Base-by-base conservation (phyloP, 345 rosid genomes). In the Brassica rapa region DNA sequence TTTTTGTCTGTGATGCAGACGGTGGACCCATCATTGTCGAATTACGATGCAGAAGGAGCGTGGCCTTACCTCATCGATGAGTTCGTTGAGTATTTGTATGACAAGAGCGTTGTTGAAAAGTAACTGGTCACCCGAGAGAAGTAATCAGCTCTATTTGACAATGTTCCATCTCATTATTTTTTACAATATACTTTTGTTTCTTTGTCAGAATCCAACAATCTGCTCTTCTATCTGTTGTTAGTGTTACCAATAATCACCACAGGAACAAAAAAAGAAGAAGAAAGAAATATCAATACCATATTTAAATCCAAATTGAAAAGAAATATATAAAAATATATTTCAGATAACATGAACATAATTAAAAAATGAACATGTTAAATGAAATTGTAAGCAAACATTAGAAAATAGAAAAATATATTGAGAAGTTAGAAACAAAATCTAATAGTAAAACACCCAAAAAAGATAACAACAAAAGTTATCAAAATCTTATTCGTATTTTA, bases 11-110 rank as follows among this genome's bases (percentile, higher is more conserved):
- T 76, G 56, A 59, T 64, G 74, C 90, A 93, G 99, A 86, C 64
- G 0, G 92, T 91, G 76, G 96, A 91, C 49, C 86, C 89, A 1
- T 53, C 62, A n/a, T 81, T 95, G 53, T 85, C 93, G n/a, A 93
- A 90, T 75, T 95, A 95, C 62, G 96, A 90, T 41, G 88, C 94
- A 0, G 98, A 95, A 85, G 97, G 98, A 70, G 99, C 97, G 8
- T 95, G 99, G 99, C 98, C 99, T 0, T 93, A 93, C 81, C 96
- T 95, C 62, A 91, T 91, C 1, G 99, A 95, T 75, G 99, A 95
- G 77, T 95, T 95, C 23, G 98, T 89, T n/a, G 99, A 95, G 70
- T 93, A 90, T 86, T 81, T 91, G 87, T 62, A 82, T 32, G 98
- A 93, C 83, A 91, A 85, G 72, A 81, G 77, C 68, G 79, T 90